Evolutionary conservation across 768 basidiomycete genomes (phyloP).

Genomic region (Boletus rufocinnamomeus): DNA sequence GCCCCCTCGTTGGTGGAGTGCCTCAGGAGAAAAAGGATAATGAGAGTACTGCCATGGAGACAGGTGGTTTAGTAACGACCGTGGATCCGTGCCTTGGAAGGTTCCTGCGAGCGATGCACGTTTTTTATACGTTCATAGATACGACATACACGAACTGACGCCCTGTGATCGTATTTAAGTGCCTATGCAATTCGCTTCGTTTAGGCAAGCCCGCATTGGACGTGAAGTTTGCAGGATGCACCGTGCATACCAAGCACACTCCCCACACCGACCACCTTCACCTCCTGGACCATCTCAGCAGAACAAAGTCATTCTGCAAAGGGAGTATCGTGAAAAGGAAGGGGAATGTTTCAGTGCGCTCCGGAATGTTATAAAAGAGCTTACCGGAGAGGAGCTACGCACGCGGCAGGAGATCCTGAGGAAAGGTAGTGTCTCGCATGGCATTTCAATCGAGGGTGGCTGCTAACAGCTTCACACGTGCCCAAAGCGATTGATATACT

Average conservation of each 20-base stretch:
- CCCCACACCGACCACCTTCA: background rate
- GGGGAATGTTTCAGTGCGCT: slow-evolving; percentile 19
- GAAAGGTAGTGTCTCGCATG: slow-evolving; percentile 14
- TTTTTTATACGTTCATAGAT: background rate
- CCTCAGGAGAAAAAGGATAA: background rate
- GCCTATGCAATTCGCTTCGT: background rate
- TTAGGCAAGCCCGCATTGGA: background rate
- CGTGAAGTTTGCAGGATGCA: slow-evolving; percentile 1
- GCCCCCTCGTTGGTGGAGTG: background rate
- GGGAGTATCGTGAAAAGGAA: slow-evolving; percentile 29
- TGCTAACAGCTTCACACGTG: slow-evolving; percentile 1
- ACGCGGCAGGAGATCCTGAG: slow-evolving; percentile 24
- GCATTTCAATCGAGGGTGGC: background rate
- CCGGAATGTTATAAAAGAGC: slow-evolving; percentile 13
- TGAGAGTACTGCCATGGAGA: background rate
- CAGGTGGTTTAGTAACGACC: background rate
- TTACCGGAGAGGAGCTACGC: slow-evolving; percentile 13
- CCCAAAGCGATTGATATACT: slow-evolving; percentile 15
- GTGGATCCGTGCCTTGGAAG: background rate
- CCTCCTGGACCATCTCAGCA: slow-evolving; percentile 11
- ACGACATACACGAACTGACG: background rate
- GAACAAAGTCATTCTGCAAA: slow-evolving; percentile 18
- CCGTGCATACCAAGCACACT: background rate
- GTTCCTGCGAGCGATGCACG: background rate
- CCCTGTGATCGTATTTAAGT: background rate